Evolutionary conservation across 2,329 filamentous ascomycete genomes (phyloP), one percentile per base, ranked within the genome.

Genomic region (Aspergillus sp.): DNA sequence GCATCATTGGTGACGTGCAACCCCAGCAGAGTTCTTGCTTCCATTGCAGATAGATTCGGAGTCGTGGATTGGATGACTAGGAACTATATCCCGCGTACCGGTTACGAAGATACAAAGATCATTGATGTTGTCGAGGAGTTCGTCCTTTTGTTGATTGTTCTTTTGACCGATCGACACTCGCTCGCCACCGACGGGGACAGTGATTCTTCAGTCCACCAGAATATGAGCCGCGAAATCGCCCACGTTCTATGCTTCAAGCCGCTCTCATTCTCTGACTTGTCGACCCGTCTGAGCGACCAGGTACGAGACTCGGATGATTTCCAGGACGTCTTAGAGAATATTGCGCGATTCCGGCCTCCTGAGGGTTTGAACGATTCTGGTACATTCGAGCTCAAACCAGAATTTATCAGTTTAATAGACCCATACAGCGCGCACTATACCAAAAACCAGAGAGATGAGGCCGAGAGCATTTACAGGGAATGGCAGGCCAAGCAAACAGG

Each of bases 231-330:
- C 49, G 96, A 99, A 68, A 90, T 99, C 62, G 90, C 89, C 2
- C 96, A 99, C 72, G 90, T 96, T 6, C 81, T 99, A 27, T 98
- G 93, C 79, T 98, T 98, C 82, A 96, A 96, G 75, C 93, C 95
- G 0, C 80, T 99, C 5, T 96, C 93, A 0, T 98, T 95, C 78
- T 96, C 93, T 11, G 95, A 98, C 64, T 88, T 99, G 55, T 90
- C 88, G 48, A 85, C 83, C 66, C 92, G 93, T 63, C 80, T 99
- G 17, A 91, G 92, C 0, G 95, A 99, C 69, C 91, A 91, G 68
- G 88, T 95, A 57, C 88, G 92, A 61, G 95, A 98, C 57, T 88
- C 91, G 60, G 91, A 96, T 62, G 89, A 92, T 58, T 96, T 97
- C 73, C 87, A 93, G 61, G 83, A 86, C 27, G 86, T 97, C 2